Evolutionary conservation across 2,329 filamentous ascomycete species (phyloP).

Genomic region (Metarhizium brunneum): DNA sequence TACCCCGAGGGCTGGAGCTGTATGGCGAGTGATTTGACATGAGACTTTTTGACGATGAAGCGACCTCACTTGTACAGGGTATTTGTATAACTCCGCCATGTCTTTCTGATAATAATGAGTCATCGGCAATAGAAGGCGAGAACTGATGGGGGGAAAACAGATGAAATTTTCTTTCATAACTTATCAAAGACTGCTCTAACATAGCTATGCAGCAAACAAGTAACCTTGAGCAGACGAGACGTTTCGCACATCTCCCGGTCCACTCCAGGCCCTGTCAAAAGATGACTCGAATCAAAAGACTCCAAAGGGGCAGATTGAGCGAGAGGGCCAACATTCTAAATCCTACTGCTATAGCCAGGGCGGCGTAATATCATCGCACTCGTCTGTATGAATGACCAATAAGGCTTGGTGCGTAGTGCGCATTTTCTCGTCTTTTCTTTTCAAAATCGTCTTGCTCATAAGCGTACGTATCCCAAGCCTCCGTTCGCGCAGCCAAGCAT

Average conservation of each 20-base stretch:
- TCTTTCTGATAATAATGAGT: background rate
- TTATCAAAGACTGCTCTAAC: background rate
- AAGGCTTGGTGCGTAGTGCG: background rate
- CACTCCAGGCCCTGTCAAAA: background rate
- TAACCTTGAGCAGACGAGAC: background rate
- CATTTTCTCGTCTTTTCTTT: background rate
- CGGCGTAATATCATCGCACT: background rate
- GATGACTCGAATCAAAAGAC: background rate
- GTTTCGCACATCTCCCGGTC: background rate
- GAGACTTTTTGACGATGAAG: background rate
- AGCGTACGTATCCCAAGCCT: background rate
- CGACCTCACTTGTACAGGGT: background rate
- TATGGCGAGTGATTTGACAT: slow-evolving; percentile 34
- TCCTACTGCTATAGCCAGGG: background rate
- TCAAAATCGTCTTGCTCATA: background rate
- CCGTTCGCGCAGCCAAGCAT: background rate
- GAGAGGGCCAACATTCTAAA: background rate
- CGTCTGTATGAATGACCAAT: background rate
- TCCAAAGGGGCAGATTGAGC: background rate
- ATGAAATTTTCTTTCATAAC: background rate
- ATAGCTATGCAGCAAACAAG: background rate
- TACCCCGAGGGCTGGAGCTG: slow-evolving; percentile 32
- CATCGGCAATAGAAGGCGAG: background rate
- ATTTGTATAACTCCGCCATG: background rate
- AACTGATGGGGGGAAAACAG: background rate